These are phyloP conservation scores for Aspergillus brasiliensis DNA, from an alignment of 2,329 filamentous ascomycete species.

Conservation along the genomic window DNA sequence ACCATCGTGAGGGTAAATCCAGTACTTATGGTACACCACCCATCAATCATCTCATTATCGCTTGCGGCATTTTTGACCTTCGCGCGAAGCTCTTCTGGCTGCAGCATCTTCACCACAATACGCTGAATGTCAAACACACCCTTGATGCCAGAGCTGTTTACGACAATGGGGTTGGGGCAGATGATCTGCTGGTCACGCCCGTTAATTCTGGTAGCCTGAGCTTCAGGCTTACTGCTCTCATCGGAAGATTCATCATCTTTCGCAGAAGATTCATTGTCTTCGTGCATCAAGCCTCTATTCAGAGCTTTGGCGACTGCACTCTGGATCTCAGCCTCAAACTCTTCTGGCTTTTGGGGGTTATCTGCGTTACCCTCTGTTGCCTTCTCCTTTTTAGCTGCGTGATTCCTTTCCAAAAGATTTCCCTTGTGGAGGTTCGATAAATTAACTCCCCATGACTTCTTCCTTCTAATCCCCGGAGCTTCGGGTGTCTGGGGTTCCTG, in stretches of 20 bases:
- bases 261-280: background rate
- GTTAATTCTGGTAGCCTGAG: background rate
- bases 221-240: background rate
- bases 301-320: background rate
- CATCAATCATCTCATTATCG: constrained; percentile 15
- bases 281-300: no score
- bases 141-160: constrained; percentile 18
- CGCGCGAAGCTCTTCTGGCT: constrained; percentile 13
- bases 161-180: constrained; percentile 19
- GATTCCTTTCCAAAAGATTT: background rate
- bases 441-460: background rate
- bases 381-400: background rate
- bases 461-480: background rate
- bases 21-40: constrained; percentile 21
- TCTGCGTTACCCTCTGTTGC: no score
- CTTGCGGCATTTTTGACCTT: constrained; percentile 12
- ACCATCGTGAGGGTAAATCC: constrained; percentile 14
- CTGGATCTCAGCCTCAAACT: background rate
- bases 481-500: background rate
- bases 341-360: background rate
- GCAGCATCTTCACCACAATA: constrained; percentile 18
- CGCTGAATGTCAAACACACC: constrained; percentile 23
- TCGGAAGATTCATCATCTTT: background rate
- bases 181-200: constrained; percentile 4
- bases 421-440: background rate